Percentiles rank a stretch among this genome's conserved stretches.
Evolutionary conservation across 305 asterid genomes (phyloP).

Genomic region (Lippia alba): DNA sequence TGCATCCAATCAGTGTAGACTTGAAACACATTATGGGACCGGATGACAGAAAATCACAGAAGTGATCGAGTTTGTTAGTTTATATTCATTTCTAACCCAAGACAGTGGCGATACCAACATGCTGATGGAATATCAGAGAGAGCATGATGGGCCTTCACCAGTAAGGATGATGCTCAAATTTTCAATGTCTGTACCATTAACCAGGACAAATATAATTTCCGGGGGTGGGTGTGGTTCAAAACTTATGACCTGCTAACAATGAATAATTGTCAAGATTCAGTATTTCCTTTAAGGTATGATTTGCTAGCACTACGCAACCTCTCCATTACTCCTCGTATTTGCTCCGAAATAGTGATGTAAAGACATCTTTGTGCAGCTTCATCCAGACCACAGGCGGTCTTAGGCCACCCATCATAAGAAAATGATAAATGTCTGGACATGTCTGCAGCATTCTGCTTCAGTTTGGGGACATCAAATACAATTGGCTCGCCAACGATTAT

Average conservation of each 20-base stretch:
- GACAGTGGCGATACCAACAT: neutral
- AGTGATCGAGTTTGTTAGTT: too few relatives aligned
- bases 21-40: too few relatives aligned
- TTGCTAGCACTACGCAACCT: conserved; percentile 49
- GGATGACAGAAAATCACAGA: too few relatives aligned
- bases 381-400: conserved; percentile 61
- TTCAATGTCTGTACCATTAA: conserved; percentile 1
- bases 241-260: neutral
- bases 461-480: conserved; percentile 66
- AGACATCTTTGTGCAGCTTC: conserved; percentile 88
- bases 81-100: neutral
- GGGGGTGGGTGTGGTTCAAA: neutral
- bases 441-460: conserved; percentile 70
- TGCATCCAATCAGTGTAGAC: too few relatives aligned
- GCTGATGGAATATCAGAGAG: neutral
- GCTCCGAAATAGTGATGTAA: conserved; percentile 70
- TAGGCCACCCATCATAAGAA: conserved; percentile 65
- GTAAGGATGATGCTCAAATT: neutral
- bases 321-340: conserved; percentile 73
- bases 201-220: neutral
- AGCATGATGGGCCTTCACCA: neutral
- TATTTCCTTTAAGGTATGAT: conserved; percentile 39
- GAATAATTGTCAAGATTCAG: conserved; percentile 30
- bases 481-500: conserved; percentile 86
- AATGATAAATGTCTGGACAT: conserved; percentile 52